Evolutionary conservation across 2,329 filamentous ascomycete genomes (phyloP), one percentile per base, ranked within the genome.

Genomic region (Diplodia intermedia): DNA sequence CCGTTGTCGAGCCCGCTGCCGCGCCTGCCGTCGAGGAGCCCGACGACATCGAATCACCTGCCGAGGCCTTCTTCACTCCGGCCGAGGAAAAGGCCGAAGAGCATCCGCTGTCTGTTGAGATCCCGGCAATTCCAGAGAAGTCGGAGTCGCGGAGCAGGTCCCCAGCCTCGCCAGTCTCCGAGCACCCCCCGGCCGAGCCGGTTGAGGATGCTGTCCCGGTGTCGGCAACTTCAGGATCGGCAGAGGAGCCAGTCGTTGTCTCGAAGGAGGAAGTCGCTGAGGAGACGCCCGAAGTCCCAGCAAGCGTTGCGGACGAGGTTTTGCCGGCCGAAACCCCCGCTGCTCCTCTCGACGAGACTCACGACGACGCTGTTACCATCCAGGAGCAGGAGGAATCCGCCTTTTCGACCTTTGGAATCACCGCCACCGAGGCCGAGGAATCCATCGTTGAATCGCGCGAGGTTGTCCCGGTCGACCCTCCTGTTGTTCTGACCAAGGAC

Each of bases 381-480:
- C 23, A 49, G 15, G 57, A 49, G 36, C 15, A 26, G 18, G 20
- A 61, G 7, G 38, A 62, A 8, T 29, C 23, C 1, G 23, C 15
- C 4, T 26, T n/a, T 23, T 23, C 23, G 23, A 33, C 57, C 14
- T 5, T 26, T 7, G 60, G 23, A 20, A 33, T 33, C 38, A 15
- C 9, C 5, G 18, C 8, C 29, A 49, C 36, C 11, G 12, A 43
- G 20, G 49, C 43, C 2, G 57, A 62, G 9, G 43, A 52, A n/a
- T 63, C 47, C 14, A 33, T 63, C 23, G 60, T 52, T 2, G 29
- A 20, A 18, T 52, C 60, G 18, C 29, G 40, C 15, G 57, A 62
- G 26, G 57, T 62, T 33, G 57, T 62, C 29, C 57, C 57, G 5
- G 57, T 62, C 18, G 57, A 62, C 18, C 57, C 57, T 50, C 57